Base-by-base conservation (phyloP, 176 grass and related monocot species). In the Oryza brachyantha region DNA sequence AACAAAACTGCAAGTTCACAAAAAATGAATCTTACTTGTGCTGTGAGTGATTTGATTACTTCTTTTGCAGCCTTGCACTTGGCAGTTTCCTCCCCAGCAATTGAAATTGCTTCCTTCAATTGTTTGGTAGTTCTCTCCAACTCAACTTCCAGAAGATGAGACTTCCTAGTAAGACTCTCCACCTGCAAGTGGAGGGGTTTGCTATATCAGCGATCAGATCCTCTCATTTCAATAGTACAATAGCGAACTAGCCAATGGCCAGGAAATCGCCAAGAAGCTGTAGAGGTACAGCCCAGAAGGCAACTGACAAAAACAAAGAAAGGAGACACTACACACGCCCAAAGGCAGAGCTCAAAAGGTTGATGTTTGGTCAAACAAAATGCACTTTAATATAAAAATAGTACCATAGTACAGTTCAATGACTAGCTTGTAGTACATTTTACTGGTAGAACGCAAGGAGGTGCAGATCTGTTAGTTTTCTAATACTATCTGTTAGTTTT, bases 41-140 rank as follows among this genome's bases (percentile, higher is more conserved):
- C 83, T 39, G 91, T 94, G 52, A 97, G 89, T 32, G 91, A 94
- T 65, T 94, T 97, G 77, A 97, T 97, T 83, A 94, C 94, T 85
- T 97, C 94, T 70, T 97, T 97, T 57, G 94, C 89, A 7, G 91
- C 94, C 43, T 94, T 97, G 85, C 94, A 94, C 64, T 94, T 97
- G 77, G 91, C 83, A 46, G 85, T 88, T 88, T 97, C 94, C 25
- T 94, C 94, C n/a, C 89, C 91, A 3, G 89, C 89, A 76, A 97
- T 94, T 50, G 77, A 65, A 84, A 94, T 86, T 68, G 91, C 91
- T 69, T 97, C 94, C 79, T 97, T 97, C 68, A 94, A 72, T 84
- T 97, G 91, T 81, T 94, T 94, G 27, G 89, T 86, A 71, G 91
- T 82, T 81, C 87, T 94, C 41, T 90, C 94, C 81, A 97, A 86